These are phyloP conservation scores for Afroboletus lepidellus DNA, from an alignment of 1,284 basidiomycete genomes.

Conservation along the genomic window DNA sequence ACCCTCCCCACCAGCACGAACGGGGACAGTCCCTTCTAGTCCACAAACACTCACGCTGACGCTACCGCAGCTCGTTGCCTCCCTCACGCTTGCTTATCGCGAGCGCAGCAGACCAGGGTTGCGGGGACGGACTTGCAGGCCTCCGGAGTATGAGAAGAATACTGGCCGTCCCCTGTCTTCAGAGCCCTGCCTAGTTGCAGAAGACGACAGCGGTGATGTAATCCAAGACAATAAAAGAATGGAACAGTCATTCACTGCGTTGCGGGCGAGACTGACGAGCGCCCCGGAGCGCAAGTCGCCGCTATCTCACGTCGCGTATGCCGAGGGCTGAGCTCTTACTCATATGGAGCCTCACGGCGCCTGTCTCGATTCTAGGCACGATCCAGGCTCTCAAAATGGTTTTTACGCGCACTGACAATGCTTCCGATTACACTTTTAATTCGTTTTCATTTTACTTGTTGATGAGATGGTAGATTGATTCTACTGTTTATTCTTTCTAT, in stretches of 20 bases:
- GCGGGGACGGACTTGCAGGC: slow-evolving; percentile 20
- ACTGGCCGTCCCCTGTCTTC: slow-evolving; percentile 9
- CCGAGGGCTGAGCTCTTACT: slow-evolving; percentile 21
- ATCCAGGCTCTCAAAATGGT: neutral
- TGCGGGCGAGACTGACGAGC: slow-evolving; percentile 13
- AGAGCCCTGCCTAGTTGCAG: slow-evolving; percentile 2
- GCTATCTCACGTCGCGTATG: slow-evolving; percentile 22
- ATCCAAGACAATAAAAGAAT: slow-evolving; percentile 3
- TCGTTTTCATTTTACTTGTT: slow-evolving; percentile 9
- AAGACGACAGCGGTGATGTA: slow-evolving; percentile 1
- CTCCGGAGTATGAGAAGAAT: slow-evolving; percentile 6
- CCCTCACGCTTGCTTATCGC: slow-evolving; percentile 28
- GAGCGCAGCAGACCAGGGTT: slow-evolving; percentile 21
- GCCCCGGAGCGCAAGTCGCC: slow-evolving; percentile 27
- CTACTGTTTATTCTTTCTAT: slow-evolving; percentile 21
- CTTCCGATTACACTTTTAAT: slow-evolving; percentile 14
- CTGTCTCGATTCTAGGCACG: neutral
- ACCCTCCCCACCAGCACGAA: slow-evolving; percentile 29
- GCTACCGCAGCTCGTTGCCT: slow-evolving; percentile 34
- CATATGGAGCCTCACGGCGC: neutral
- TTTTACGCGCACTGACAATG: neutral
- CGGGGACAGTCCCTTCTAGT: slow-evolving; percentile 3
- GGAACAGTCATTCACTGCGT: neutral
- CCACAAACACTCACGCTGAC: slow-evolving; percentile 22
- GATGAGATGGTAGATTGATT: slow-evolving; percentile 29